phyloP scores from a whole-genome alignment of 441 rosid species.

The Aleurites moluccanus region DNA sequence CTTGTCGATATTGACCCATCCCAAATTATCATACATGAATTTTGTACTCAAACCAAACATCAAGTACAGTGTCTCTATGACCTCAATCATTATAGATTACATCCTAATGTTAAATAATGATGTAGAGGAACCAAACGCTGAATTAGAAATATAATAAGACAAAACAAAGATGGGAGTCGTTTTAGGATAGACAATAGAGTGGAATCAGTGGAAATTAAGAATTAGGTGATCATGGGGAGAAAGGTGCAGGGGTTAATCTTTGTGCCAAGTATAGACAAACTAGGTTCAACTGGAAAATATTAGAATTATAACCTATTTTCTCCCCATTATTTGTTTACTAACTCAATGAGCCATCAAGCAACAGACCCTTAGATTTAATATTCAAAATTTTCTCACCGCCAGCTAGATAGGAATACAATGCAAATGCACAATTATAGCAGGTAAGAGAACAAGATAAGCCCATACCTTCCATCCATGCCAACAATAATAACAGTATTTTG shows the following conservation, averaged over 20 bases:
- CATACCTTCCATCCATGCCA: conserved; percentile 90
- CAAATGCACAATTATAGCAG: background rate
- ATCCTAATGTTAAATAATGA: background rate
- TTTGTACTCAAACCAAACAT: background rate
- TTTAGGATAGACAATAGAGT: background rate
- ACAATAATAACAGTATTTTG: conserved; percentile 66
- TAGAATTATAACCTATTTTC: background rate
- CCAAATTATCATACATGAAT: background rate
- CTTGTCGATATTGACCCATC: background rate
- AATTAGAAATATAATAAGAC: background rate
- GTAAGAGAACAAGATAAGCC: conserved; percentile 15
- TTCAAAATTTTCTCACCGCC: background rate
- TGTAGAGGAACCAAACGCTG: background rate
- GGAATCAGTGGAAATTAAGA: background rate
- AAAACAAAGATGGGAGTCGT: background rate
- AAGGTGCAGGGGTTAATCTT: background rate
- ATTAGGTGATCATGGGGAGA: background rate
- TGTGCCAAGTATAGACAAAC: background rate
- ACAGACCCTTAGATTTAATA: background rate
- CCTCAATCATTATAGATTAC: background rate
- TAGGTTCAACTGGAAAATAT: background rate
- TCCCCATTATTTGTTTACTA: background rate
- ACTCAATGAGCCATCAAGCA: conserved; percentile 1
- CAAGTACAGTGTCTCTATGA: background rate
- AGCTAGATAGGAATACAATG: conserved; percentile 1